Evolutionary conservation across 106 monocot species (phyloP).

Genomic region (Chionographis japonica): DNA sequence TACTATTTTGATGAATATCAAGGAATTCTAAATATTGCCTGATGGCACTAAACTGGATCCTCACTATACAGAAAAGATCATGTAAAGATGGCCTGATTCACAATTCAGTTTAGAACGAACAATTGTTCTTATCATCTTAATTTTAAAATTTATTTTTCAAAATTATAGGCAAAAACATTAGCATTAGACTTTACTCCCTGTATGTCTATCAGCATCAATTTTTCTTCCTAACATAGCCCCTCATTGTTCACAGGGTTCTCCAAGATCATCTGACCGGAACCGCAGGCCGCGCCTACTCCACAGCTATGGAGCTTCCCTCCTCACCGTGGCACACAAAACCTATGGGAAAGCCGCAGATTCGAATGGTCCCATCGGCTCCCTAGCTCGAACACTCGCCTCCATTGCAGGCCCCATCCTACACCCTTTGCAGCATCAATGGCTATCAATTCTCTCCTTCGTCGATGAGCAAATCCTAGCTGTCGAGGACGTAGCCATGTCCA

Average conservation of each 20-base stretch:
- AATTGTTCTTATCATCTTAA: too few relatives aligned
- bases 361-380: slow-evolving; percentile 7
- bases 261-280: not conserved
- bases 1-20: too few relatives aligned
- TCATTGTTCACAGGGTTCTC: slow-evolving; percentile 6
- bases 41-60: too few relatives aligned
- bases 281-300: slow-evolving; percentile 25
- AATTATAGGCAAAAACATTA: too few relatives aligned
- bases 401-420: slow-evolving; percentile 5
- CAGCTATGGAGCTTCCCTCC: slow-evolving; percentile 16
- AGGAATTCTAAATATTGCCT: too few relatives aligned
- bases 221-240: too few relatives aligned
- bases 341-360: slow-evolving; percentile 8
- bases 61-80: too few relatives aligned
- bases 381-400: slow-evolving; percentile 10
- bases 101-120: too few relatives aligned
- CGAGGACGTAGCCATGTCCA: slow-evolving; percentile 11
- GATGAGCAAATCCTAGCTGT: slow-evolving; percentile 10
- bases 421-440: slow-evolving; percentile 11
- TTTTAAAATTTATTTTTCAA: too few relatives aligned
- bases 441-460: slow-evolving; percentile 18
- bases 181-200: too few relatives aligned
- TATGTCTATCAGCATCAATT: not conserved
- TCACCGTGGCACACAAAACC: slow-evolving; percentile 14
- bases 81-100: too few relatives aligned